phyloP scores from a whole-genome alignment of 2,329 filamentous ascomycete species.

The Paradendryphiella salina region DNA sequence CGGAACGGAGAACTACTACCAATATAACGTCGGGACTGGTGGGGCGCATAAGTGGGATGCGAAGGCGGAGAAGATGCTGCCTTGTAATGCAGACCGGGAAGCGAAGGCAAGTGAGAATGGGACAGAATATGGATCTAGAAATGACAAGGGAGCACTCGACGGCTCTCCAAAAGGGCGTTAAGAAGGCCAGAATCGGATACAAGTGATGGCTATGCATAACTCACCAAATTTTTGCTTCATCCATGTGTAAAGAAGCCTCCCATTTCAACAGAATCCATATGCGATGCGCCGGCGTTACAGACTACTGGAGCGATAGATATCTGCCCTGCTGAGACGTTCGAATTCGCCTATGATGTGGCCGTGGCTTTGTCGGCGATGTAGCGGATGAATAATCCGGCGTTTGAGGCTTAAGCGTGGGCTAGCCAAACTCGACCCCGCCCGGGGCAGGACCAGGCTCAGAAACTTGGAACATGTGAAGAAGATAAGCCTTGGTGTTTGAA shows the following conservation, averaged over 20 bases:
- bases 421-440: slow-evolving; percentile 5
- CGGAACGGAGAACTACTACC: slow-evolving; percentile 81
- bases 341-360: too few species aligned
- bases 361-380: not conserved
- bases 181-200: too few species aligned
- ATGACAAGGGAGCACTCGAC: not conserved
- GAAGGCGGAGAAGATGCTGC: slow-evolving; percentile 55
- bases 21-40: slow-evolving; percentile 77
- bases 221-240: too few species aligned
- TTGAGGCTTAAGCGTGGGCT: slow-evolving; percentile 6
- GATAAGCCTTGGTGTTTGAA: not conserved
- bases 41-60: slow-evolving; percentile 70
- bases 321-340: too few species aligned
- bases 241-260: too few species aligned
- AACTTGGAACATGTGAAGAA: not conserved
- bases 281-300: too few species aligned
- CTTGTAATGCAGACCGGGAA: slow-evolving; percentile 32
- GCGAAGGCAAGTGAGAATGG: not conserved
- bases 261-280: too few species aligned
- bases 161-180: too few species aligned
- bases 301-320: too few species aligned
- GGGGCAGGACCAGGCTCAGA: not conserved
- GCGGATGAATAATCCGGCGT: not conserved
- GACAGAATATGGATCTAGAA: not conserved
- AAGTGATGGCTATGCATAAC: too few species aligned